Percentiles rank a stretch among this genome's conserved stretches.
Conservation (phyloP, 2,329 filamentous ascomycete genomes). For the Cladosporium sp. region DNA sequence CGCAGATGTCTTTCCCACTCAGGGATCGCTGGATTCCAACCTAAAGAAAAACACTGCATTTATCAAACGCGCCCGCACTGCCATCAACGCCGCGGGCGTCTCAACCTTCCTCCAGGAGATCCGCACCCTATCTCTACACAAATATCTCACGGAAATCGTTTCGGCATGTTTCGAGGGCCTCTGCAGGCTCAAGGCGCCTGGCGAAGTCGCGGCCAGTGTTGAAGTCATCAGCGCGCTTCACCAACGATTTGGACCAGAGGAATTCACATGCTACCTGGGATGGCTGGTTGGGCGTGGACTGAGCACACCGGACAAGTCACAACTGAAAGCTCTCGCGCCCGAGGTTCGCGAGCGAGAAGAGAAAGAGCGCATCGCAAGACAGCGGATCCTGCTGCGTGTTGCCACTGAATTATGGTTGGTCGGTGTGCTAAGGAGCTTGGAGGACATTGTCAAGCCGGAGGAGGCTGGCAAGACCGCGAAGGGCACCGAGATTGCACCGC, state of each 20-base stretch:
- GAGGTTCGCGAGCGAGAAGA: slow-evolving; percentile 93
- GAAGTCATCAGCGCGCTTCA: slow-evolving; percentile 95
- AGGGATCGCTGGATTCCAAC: slow-evolving; percentile 83
- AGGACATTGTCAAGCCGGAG: slow-evolving; percentile 65
- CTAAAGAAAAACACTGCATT: slow-evolving; percentile 98
- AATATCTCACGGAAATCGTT: slow-evolving; percentile 96
- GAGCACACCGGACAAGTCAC: slow-evolving; percentile 83
- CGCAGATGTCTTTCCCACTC: slow-evolving; percentile 74
- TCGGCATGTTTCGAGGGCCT: slow-evolving; percentile 94
- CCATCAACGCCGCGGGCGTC: slow-evolving; percentile 76
- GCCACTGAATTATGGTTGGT: slow-evolving; percentile 97
- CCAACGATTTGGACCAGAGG: slow-evolving; percentile 84
- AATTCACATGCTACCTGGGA: slow-evolving; percentile 88
- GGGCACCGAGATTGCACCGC: slow-evolving; percentile 52
- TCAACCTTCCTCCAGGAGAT: slow-evolving; percentile 88
- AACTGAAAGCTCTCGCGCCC: slow-evolving; percentile 72
- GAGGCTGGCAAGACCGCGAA: slow-evolving; percentile 61
- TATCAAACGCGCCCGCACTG: slow-evolving; percentile 91
- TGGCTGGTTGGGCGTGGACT: slow-evolving; percentile 91
- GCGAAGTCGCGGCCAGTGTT: slow-evolving; percentile 87
- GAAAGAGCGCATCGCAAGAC: slow-evolving; percentile 84
- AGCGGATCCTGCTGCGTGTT: slow-evolving; percentile 81
- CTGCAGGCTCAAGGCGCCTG: slow-evolving; percentile 84
- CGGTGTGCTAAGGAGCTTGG: slow-evolving; percentile 78
- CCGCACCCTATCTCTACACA: slow-evolving; percentile 84